phyloP scores from a whole-genome alignment of 1,284 basidiomycete species.

The Erythrobasidium hasegawianum region DNA sequence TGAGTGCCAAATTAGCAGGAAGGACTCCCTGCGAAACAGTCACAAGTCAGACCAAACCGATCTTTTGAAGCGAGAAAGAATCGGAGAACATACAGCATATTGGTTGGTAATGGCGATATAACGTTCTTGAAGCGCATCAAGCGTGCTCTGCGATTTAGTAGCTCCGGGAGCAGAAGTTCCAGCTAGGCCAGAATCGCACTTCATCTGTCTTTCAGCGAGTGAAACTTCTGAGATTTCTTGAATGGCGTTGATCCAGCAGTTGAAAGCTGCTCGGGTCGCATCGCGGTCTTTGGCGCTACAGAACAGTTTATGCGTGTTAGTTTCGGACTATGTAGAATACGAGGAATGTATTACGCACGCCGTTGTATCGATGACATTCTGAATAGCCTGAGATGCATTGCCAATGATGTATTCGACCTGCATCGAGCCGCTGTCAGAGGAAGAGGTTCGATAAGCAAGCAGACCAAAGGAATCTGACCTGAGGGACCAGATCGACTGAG shows the following conservation, averaged over 20 bases:
- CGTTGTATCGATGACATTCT: constrained; percentile 17
- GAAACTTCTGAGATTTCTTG: background rate
- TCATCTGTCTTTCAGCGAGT: constrained; percentile 4
- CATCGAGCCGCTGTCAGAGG: too few relatives aligned
- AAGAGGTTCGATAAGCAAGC: too few relatives aligned
- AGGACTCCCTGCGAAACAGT: constrained; percentile 20
- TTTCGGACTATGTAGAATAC: background rate
- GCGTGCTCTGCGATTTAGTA: background rate
- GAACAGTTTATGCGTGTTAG: too few relatives aligned
- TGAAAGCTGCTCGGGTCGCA: constrained; percentile 23
- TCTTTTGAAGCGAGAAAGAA: too few relatives aligned
- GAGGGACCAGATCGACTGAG: constrained; percentile 14
- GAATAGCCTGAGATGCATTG: constrained; percentile 22
- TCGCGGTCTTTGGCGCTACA: constrained; percentile 26
- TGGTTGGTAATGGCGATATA: constrained; percentile 26
- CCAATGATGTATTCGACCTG: constrained; percentile 21
- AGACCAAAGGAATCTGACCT: background rate
- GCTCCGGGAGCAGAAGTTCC: background rate
- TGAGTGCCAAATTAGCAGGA: constrained; percentile 20
- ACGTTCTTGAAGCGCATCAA: constrained; percentile 12
- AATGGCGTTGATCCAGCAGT: constrained; percentile 29
- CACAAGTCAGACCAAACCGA: too few relatives aligned
- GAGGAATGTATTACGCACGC: background rate
- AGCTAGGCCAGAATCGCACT: background rate
- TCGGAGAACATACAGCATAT: constrained; percentile 9